These are phyloP conservation scores for Schoenoplectus triqueter DNA, from an alignment of 202 grass and related monocot genomes.

Conservation along the genomic window DNA sequence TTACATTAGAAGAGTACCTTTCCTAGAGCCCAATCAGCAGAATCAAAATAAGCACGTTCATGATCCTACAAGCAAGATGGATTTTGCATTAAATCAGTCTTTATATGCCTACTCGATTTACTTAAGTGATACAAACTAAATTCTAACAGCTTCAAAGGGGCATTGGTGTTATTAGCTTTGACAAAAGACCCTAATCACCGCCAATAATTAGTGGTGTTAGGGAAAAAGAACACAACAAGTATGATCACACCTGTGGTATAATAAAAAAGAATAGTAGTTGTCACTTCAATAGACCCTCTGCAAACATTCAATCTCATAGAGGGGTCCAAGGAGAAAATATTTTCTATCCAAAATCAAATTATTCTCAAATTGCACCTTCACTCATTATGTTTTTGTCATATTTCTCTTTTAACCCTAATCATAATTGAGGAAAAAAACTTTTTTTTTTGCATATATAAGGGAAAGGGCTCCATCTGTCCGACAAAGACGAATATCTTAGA, in stretches of 20 bases:
- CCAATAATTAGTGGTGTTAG: background rate
- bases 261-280: background rate
- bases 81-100: background rate
- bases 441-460: background rate
- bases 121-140: background rate
- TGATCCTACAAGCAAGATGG: conserved; percentile 58
- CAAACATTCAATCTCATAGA: conserved; percentile 18
- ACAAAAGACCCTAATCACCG: background rate
- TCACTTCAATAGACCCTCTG: conserved; percentile 9
- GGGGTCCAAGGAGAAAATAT: background rate
- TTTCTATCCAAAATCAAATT: conserved; percentile 16
- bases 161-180: background rate
- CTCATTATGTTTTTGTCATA: background rate
- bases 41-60: conserved; percentile 87
- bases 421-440: background rate
- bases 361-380: conserved; percentile 4
- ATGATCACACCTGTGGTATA: conserved; percentile 8
- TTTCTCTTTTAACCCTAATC: background rate
- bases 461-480: background rate
- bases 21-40: conserved; percentile 94
- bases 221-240: background rate
- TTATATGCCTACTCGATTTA: background rate
- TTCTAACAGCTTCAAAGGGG: background rate
- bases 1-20: conserved; percentile 59
- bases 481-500: conserved; percentile 38